Evolutionary conservation across 2,329 filamentous ascomycete species (phyloP).

Genomic region (Cordyceps cateniannulata): DNA sequence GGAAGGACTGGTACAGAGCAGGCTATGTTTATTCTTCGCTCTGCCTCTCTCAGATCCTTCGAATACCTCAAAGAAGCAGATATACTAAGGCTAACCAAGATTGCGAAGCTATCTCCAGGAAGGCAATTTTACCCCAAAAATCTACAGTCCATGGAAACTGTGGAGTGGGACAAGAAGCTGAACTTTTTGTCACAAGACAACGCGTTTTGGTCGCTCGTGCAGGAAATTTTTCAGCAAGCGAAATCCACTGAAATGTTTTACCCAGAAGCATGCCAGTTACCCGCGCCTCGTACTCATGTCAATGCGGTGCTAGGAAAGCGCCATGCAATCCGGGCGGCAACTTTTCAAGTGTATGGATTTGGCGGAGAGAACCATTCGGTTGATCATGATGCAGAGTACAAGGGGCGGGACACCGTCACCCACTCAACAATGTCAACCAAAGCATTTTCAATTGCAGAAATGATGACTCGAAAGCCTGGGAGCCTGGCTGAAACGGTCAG

Average conservation of each 20-base stretch:
- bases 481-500: background rate
- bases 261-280: background rate
- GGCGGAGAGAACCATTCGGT: background rate
- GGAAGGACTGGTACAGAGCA: conserved; percentile 45
- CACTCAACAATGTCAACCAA: background rate
- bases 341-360: conserved; percentile 4
- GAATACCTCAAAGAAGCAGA: background rate
- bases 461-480: background rate
- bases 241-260: background rate
- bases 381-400: background rate
- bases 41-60: conserved; percentile 39
- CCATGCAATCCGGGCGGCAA: background rate
- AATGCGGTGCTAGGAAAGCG: background rate
- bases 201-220: background rate
- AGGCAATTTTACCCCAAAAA: background rate
- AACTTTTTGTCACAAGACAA: background rate
- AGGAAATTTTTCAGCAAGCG: background rate
- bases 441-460: background rate
- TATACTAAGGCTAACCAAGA: background rate
- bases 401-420: background rate
- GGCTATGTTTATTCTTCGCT: conserved; percentile 39
- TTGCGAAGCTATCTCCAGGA: background rate
- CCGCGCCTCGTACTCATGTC: background rate
- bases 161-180: background rate
- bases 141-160: background rate